A percentile compares a stretch with the other conserved stretches of the same genome.
phyloP scores from a whole-genome alignment of 2,329 filamentous ascomycete species.

The Tolypocladium endophyticum region DNA sequence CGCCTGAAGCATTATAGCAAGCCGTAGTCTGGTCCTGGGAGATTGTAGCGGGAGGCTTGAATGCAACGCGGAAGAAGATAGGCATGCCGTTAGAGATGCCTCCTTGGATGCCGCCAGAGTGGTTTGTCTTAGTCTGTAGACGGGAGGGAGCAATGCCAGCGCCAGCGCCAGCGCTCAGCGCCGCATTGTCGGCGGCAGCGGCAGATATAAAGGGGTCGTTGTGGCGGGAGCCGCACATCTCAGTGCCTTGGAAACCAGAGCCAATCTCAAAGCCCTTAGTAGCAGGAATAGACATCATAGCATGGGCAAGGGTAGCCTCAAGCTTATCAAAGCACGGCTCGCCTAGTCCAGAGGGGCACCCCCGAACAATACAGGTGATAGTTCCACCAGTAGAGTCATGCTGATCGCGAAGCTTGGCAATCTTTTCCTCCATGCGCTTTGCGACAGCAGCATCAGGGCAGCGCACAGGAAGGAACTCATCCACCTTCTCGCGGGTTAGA shows the following conservation, averaged over 20 bases:
- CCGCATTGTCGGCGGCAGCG: conserved; percentile 26
- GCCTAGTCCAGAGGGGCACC: conserved; percentile 74
- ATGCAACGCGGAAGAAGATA: conserved; percentile 89
- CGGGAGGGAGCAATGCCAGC: conserved; percentile 42
- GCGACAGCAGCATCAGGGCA: conserved; percentile 62
- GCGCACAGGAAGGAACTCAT: conserved; percentile 74
- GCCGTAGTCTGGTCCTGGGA: conserved; percentile 77
- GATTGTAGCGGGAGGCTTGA: conserved; percentile 94
- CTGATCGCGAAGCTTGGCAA: conserved; percentile 66
- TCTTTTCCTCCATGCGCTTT: conserved; percentile 65
- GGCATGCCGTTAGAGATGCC: conserved; percentile 89
- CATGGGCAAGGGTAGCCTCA: conserved; percentile 82
- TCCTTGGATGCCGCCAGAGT: conserved; percentile 89
- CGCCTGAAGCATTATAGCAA: conserved; percentile 59
- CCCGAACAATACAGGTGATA: conserved; percentile 86
- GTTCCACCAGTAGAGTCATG: conserved; percentile 90
- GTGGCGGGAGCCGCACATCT: conserved; percentile 79
- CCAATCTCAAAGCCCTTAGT: conserved; percentile 95
- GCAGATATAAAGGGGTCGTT: conserved; percentile 55
- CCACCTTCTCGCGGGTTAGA: conserved; percentile 67
- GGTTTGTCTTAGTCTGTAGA: conserved; percentile 84
- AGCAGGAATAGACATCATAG: conserved; percentile 90
- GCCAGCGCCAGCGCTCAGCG: no score
- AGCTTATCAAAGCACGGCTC: conserved; percentile 95
- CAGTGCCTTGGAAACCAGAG: conserved; percentile 79